Conservation (phyloP, 257 asterid genomes). For the Fraxinus cuspidata region DNA sequence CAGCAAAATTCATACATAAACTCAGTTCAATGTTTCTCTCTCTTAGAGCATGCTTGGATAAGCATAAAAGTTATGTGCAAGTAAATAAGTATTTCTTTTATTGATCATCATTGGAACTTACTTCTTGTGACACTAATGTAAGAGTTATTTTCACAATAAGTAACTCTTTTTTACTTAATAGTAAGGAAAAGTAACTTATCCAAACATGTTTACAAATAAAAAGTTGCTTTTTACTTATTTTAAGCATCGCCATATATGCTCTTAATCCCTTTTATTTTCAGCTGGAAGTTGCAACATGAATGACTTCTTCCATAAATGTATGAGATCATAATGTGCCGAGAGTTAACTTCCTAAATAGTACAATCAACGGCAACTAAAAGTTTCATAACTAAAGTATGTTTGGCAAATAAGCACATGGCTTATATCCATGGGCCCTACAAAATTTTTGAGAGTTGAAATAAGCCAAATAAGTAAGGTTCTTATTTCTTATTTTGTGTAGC, state of each 20-base stretch:
- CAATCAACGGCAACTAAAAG: conserved; percentile 12
- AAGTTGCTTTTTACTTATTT: neutral
- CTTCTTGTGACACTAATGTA: neutral
- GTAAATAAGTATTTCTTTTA: neutral
- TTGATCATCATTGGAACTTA: neutral
- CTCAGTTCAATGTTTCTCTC: neutral
- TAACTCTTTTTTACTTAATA: neutral
- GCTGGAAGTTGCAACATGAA: neutral
- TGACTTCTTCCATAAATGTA: neutral
- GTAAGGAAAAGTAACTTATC: neutral
- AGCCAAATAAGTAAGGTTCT: too few relatives aligned
- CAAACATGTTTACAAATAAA: neutral
- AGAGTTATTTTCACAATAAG: neutral
- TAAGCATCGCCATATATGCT: neutral
- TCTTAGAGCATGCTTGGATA: neutral
- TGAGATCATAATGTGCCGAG: neutral
- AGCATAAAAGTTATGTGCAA: neutral
- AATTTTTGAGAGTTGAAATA: too few relatives aligned
- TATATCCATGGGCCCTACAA: too few relatives aligned
- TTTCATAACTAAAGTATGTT: neutral
- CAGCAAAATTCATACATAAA: conserved; percentile 3
- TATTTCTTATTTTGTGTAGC: too few relatives aligned
- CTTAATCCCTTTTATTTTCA: conserved; percentile 4
- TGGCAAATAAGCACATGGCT: too few relatives aligned
- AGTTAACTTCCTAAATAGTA: neutral